Evolutionary conservation across 768 basidiomycete genomes (phyloP).

Genomic region (Amyloporia xantha): DNA sequence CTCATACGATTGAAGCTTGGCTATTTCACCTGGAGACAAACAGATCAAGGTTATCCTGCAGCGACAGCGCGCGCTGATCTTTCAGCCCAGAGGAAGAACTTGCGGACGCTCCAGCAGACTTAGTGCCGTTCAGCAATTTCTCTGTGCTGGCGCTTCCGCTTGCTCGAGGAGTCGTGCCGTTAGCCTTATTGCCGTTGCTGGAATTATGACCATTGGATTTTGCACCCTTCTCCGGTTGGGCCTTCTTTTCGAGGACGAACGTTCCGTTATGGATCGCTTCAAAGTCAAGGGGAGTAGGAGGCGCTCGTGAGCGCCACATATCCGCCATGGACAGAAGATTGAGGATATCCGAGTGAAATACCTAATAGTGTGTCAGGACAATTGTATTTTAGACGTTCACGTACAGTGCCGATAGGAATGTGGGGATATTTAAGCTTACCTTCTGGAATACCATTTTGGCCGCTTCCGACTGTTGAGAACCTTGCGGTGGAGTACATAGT

Average conservation of each 20-base stretch:
- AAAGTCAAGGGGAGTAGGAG: conserved; percentile 79
- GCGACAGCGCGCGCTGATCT: conserved; percentile 72
- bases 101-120: conserved; percentile 7
- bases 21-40: conserved; percentile 84
- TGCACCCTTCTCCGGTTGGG: conserved; percentile 10
- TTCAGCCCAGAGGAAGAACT: conserved; percentile 40
- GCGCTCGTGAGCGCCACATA: conserved; percentile 93
- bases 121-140: conserved; percentile 13
- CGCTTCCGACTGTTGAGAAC: conserved; percentile 30
- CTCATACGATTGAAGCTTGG: neutral
- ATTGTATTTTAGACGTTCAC: too few relatives aligned
- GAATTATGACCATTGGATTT: conserved; percentile 14
- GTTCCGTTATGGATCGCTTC: conserved; percentile 62
- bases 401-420: too few relatives aligned
- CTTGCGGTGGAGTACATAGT: conserved; percentile 38
- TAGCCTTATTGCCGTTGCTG: conserved; percentile 13
- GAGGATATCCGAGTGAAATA: conserved; percentile 81
- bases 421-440: too few relatives aligned
- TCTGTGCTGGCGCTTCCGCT: conserved; percentile 17
- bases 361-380: conserved; percentile 37
- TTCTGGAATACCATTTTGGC: conserved; percentile 79
- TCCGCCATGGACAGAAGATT: conserved; percentile 90
- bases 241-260: conserved; percentile 38
- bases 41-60: conserved; percentile 76
- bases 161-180: conserved; percentile 18